Base-by-base conservation (phyloP, 225 moss, liverwort and hornwort genomes). In the Pseudisothecium myosuroides region DNA sequence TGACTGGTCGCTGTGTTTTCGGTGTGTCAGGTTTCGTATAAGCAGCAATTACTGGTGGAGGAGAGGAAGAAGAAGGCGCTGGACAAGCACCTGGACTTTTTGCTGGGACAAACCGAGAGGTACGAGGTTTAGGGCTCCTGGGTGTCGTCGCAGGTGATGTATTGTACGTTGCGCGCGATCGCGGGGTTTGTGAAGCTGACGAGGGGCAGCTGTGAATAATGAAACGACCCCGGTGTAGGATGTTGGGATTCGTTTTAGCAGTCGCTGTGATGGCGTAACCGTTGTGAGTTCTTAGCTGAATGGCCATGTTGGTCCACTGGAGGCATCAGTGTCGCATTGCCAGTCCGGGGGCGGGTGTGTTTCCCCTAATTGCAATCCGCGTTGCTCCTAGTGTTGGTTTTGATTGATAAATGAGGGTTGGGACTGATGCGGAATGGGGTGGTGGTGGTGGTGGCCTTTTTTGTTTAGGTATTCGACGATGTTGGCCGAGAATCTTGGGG, bases 31-130 rank as follows among this genome's bases (percentile, higher is more conserved):
- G 96, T 98, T 60, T 93, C 94, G 45, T 97, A 98, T 72, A 98
- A 98, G 94, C 98, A 97, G 90, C 97, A 98, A 65, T 86, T 98
- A 54, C 92, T 93, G 89, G 92, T 97, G 50, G 98, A 98, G 90
- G 98, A 97, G 85, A 94, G 93, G 87, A 96, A 97, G 92, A 98
- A 98, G 94, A 96, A 95, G 92, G 98, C 98, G 41, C 95, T 97
- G 50, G 98, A 97, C 92, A 98, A 97, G 93, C 98, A 98, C 89
- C 95, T 98, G 81, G 97, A 98, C 91, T 98, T 98, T 83, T 92
- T 98, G 83, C 91, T 98, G 79, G 98, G 98, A 55, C 98, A 97
- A 89, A 98, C 98, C 34, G 98, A 98, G 91, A 96, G 98, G 98
- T 98, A 90, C 56, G 90, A 65, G 83, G 66, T 62, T 10, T 79